Percentiles rank a stretch among this genome's conserved stretches.
These are phyloP conservation scores for Fraxinus anomala DNA, from an alignment of 257 asterid genomes.

Conservation along the genomic window DNA sequence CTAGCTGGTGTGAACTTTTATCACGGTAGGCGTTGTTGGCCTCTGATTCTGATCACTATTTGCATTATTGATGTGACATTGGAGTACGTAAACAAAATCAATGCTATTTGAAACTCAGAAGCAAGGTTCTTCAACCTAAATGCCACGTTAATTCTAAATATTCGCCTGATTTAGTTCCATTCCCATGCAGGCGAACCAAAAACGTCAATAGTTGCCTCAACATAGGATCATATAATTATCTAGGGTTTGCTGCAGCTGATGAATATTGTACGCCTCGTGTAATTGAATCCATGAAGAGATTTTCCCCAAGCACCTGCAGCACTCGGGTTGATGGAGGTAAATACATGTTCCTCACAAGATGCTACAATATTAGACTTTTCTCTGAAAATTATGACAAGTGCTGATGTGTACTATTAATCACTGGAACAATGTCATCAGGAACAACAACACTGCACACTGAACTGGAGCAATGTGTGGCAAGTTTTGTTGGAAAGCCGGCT, in stretches of 20 bases:
- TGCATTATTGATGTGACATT: neutral
- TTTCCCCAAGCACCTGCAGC: slow-evolving; percentile 91
- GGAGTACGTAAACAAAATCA: slow-evolving; percentile 17
- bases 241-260: slow-evolving; percentile 98
- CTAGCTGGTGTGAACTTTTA: slow-evolving; percentile 1
- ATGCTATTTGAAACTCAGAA: slow-evolving; percentile 4
- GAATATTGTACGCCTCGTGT: slow-evolving; percentile 97
- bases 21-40: neutral
- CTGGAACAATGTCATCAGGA: slow-evolving; percentile 48
- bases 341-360: slow-evolving; percentile 20
- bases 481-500: slow-evolving; percentile 89
- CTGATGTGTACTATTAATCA: slow-evolving; percentile 12
- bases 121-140: slow-evolving; percentile 16
- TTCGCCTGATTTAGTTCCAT: slow-evolving; percentile 20
- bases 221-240: slow-evolving; percentile 95
- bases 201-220: slow-evolving; percentile 77
- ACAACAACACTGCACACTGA: slow-evolving; percentile 81
- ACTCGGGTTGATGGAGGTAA: slow-evolving; percentile 96
- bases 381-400: slow-evolving; percentile 9
- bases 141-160: slow-evolving; percentile 17
- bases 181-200: slow-evolving; percentile 71
- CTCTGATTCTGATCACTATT: slow-evolving; percentile 4
- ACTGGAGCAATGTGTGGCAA: slow-evolving; percentile 88
- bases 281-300: slow-evolving; percentile 82
- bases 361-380: slow-evolving; percentile 12